Base-by-base conservation (phyloP, 2,329 filamentous ascomycete species). In the Aspergillus flavus region DNA sequence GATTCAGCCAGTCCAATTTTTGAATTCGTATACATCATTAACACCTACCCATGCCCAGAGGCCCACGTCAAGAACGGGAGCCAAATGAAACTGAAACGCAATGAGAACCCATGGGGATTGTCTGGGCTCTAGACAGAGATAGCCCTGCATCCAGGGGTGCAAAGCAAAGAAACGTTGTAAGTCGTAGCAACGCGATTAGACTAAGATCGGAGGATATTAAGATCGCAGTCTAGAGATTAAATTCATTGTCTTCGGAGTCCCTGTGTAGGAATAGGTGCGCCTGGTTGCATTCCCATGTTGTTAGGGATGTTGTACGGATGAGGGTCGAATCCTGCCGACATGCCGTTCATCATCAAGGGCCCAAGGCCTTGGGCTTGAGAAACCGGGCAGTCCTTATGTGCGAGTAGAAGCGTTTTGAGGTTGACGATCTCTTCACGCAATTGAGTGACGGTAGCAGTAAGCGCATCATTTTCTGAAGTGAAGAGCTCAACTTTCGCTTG, bases 361-460 rank as follows among this genome's bases (percentile, higher is more conserved):
- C 73, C 75, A 21, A 95, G 82, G 4, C 91, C 91, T 77, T 97
- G 94, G 53, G 92, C 89, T 75, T 96, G 92, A 3, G 93, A 93
- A 9, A 98, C 91, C 0, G 94, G 93, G 70, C 95, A 98, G 76
- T 98, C 94, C 76, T 98, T 98, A 79, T 99, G 95, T 0, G 94
- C 94, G 26, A 98, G 84, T 3, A 99, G 84, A 0, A 98, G 83
- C 0, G 94, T 97, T 83, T 97, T 98, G 48, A 99, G 85, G 67
- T 94, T 96, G 55, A 98, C 92, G 64, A 98, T 92, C 75, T 99
- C 95, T 74, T 98, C 94, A 32, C 93, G 87, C 6, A 98, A 82
- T 69, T 92, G 88, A 1, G 90, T 90, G 63, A 98, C 93, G 66
- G 95, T 94, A 3, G 89, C 85, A 21, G 90, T 92, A 39, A 99